These are phyloP conservation scores for Talaromyces atroroseus DNA, from an alignment of 2,329 filamentous ascomycete species.

Conservation along the genomic window DNA sequence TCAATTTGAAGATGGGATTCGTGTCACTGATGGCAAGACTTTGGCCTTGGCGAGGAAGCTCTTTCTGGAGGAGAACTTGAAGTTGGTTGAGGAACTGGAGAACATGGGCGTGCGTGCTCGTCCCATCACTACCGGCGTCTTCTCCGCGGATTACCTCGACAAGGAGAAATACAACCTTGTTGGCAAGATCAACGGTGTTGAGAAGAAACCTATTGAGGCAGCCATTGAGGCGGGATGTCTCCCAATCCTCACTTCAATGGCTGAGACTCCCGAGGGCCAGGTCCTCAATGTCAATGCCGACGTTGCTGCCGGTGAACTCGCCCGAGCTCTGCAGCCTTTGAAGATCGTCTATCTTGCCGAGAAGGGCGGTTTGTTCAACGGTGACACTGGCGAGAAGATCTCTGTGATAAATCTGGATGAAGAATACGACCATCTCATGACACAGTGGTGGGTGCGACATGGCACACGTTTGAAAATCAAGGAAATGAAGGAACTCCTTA, in stretches of 20 bases:
- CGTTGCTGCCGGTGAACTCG: conserved; percentile 89
- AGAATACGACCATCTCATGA: conserved; percentile 89
- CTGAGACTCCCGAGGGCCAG: conserved; percentile 84
- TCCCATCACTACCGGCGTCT: conserved; percentile 82
- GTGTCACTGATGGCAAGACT: conserved; percentile 93
- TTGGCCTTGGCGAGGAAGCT: conserved; percentile 83
- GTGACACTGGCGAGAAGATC: conserved; percentile 89
- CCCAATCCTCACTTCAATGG: conserved; percentile 93
- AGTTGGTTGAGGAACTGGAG: conserved; percentile 83
- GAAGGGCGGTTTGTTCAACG: conserved; percentile 93
- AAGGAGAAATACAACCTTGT: conserved; percentile 95
- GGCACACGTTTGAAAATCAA: conserved; percentile 95
- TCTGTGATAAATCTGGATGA: conserved; percentile 96
- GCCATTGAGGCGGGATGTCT: conserved; percentile 87
- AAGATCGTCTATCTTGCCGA: conserved; percentile 99
- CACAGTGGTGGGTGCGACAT: conserved; percentile 89
- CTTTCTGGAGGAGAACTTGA: conserved; percentile 92
- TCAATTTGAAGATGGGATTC: conserved; percentile 92
- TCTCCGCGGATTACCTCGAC: conserved; percentile 90
- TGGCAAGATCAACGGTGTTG: conserved; percentile 89
- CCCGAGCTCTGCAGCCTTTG: conserved; percentile 78
- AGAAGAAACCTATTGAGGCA: conserved; percentile 82
- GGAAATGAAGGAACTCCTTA: conserved; percentile 91
- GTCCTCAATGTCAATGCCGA: conserved; percentile 97
- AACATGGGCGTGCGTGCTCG: conserved; percentile 82